Evolutionary conservation across 2,329 filamentous ascomycete species (phyloP).

Genomic region (Allantophomopsis cytisporea): DNA sequence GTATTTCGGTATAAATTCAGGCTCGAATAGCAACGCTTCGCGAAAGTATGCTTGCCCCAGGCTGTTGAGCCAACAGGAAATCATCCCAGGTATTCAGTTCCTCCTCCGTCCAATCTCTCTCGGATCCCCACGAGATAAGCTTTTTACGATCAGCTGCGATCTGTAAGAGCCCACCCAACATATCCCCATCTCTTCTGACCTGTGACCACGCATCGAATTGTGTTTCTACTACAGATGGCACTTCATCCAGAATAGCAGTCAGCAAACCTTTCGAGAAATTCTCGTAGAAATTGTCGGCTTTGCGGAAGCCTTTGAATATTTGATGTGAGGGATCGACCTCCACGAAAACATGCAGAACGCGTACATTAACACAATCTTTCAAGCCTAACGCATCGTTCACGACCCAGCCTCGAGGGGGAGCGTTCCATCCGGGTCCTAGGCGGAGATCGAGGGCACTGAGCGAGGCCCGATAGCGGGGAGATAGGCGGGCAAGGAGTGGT

Average conservation of each 20-base stretch:
- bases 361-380: conserved; percentile 42
- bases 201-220: conserved; percentile 58
- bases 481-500: conserved; percentile 54
- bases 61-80: background rate
- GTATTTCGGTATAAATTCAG: background rate
- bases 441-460: conserved; percentile 56
- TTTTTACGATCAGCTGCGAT: conserved; percentile 33
- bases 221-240: conserved; percentile 42
- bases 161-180: conserved; percentile 47
- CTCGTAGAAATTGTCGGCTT: conserved; percentile 55
- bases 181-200: conserved; percentile 49
- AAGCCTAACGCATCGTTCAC: conserved; percentile 53
- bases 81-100: background rate
- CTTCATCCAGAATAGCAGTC: conserved; percentile 35
- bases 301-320: conserved; percentile 49
- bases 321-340: conserved; percentile 58
- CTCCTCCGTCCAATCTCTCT: conserved; percentile 50
- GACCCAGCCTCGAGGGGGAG: conserved; percentile 57
- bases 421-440: conserved; percentile 59
- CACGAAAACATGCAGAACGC: conserved; percentile 51
- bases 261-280: conserved; percentile 47
- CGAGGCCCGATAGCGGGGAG: conserved; percentile 40
- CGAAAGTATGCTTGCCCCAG: background rate
- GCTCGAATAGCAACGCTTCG: background rate
- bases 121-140: conserved; percentile 51